Conservation (phyloP, 2,329 filamentous ascomycete species). For the Exophiala oligosperma region DNA sequence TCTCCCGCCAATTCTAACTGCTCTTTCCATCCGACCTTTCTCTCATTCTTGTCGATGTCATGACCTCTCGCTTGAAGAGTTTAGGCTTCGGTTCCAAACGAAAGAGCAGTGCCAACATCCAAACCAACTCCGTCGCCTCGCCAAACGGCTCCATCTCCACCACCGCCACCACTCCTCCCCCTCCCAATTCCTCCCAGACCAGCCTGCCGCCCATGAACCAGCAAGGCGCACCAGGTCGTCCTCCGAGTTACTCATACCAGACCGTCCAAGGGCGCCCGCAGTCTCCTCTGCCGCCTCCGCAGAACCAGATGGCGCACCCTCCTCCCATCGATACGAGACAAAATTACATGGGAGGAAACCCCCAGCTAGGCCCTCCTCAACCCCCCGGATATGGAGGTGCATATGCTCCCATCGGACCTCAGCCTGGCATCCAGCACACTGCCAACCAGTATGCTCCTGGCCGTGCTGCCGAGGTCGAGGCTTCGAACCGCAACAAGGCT, state of each 20-base stretch:
- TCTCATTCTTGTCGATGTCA: conserved; percentile 44
- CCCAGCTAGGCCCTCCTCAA: conserved; percentile 37
- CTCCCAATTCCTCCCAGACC: conserved; percentile 48
- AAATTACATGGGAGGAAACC: conserved; percentile 49
- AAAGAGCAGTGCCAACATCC: conserved; percentile 50
- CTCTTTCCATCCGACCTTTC: conserved; percentile 19
- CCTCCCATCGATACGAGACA: conserved; percentile 57
- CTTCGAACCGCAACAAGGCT: conserved; percentile 84
- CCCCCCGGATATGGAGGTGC: conserved; percentile 47
- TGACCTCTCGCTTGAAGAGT: conserved; percentile 53
- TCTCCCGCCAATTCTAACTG: background rate
- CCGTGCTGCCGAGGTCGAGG: conserved; percentile 70
- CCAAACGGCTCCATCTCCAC: conserved; percentile 33
- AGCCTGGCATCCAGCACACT: conserved; percentile 31
- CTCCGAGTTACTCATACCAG: conserved; percentile 63
- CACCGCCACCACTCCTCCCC: conserved; percentile 35
- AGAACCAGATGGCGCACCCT: conserved; percentile 44
- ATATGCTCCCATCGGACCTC: conserved; percentile 28
- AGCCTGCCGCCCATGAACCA: conserved; percentile 57
- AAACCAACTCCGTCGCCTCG: conserved; percentile 31
- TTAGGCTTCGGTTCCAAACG: conserved; percentile 51
- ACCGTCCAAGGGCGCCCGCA: conserved; percentile 52
- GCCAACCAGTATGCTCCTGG: conserved; percentile 32
- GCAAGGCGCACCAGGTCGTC: conserved; percentile 57
- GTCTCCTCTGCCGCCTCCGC: conserved; percentile 51